Conservation (phyloP, 352 stramenopile genomes). For the Phytophthora cajani region DNA sequence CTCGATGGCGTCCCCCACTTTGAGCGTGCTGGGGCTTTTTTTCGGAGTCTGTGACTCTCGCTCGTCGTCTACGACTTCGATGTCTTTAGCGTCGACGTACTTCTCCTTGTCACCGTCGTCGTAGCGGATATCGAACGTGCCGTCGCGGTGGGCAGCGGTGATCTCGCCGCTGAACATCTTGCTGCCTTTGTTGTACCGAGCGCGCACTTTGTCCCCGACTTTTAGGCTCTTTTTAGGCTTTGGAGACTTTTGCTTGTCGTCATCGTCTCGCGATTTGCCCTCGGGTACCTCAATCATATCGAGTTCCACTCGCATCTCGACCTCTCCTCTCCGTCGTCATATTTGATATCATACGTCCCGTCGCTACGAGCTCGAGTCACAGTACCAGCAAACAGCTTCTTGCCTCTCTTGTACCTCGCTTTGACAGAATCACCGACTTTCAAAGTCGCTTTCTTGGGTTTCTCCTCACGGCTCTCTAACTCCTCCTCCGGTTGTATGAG, state of each 20-base stretch:
- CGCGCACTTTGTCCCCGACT: slow-evolving; percentile 49
- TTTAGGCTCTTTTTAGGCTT: slow-evolving; percentile 21
- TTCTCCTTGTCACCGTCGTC: slow-evolving; percentile 62
- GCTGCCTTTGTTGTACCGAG: slow-evolving; percentile 49
- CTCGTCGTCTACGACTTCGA: slow-evolving; percentile 33
- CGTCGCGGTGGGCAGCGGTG: slow-evolving; percentile 47
- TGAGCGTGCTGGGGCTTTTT: slow-evolving; percentile 10
- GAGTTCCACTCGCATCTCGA: slow-evolving; percentile 39
- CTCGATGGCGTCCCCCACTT: slow-evolving; percentile 38
- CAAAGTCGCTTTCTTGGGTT: slow-evolving; percentile 22
- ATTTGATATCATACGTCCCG: slow-evolving; percentile 74
- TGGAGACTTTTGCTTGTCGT: neutral
- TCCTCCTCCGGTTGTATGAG: slow-evolving; percentile 33
- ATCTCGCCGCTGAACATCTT: slow-evolving; percentile 48
- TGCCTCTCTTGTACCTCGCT: slow-evolving; percentile 49
- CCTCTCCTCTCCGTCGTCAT: slow-evolving; percentile 66
- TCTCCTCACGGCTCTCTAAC: slow-evolving; percentile 37
- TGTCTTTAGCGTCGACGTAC: slow-evolving; percentile 37
- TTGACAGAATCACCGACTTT: slow-evolving; percentile 47
- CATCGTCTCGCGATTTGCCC: slow-evolving; percentile 2
- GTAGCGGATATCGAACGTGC: slow-evolving; percentile 69
- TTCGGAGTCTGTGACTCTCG: neutral
- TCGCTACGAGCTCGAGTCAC: slow-evolving; percentile 50
- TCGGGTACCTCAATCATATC: slow-evolving; percentile 35
- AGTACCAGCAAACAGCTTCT: slow-evolving; percentile 47